Conservation (phyloP, 1,139 yeast species). For the Candida dubliniensis region DNA sequence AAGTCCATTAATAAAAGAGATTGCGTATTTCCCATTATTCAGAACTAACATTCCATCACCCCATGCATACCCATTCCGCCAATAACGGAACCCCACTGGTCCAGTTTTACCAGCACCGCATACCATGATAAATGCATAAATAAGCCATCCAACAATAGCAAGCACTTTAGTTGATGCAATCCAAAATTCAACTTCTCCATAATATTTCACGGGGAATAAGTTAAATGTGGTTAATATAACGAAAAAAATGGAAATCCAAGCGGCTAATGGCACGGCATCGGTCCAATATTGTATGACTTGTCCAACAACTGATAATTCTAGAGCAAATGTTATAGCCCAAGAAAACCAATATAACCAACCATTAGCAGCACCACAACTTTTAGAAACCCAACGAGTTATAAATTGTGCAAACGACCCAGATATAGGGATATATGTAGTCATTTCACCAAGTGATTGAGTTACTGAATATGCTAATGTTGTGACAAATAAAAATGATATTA, state of each 20-base stretch:
- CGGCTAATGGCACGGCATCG: slow-evolving; percentile 65
- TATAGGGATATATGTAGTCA: slow-evolving; percentile 72
- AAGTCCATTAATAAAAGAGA: slow-evolving; percentile 57
- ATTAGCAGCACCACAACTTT: slow-evolving; percentile 74
- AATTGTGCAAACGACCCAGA: slow-evolving; percentile 62
- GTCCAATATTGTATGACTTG: slow-evolving; percentile 80
- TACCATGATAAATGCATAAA: slow-evolving; percentile 67
- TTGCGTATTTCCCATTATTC: slow-evolving; percentile 43
- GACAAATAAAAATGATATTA: slow-evolving; percentile 65
- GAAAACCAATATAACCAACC: slow-evolving; percentile 88
- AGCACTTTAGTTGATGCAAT: slow-evolving; percentile 65
- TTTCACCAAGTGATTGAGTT: slow-evolving; percentile 72
- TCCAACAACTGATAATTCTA: slow-evolving; percentile 79
- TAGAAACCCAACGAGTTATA: slow-evolving; percentile 61
- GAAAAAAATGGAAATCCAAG: slow-evolving; percentile 73
- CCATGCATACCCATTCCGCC: slow-evolving; percentile 93
- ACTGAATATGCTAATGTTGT: slow-evolving; percentile 65
- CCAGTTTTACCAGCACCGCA: slow-evolving; percentile 73
- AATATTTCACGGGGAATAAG: slow-evolving; percentile 44
- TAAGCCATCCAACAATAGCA: slow-evolving; percentile 69
- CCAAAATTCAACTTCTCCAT: slow-evolving; percentile 50
- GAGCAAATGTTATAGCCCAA: slow-evolving; percentile 83
- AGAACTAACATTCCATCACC: slow-evolving; percentile 58
- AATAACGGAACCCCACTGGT: slow-evolving; percentile 81
- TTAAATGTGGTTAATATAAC: slow-evolving; percentile 36